Evolutionary conservation across 2,329 filamentous ascomycete genomes (phyloP), one percentile per base, ranked within the genome.

Genomic region (Amauroascus niger): DNA sequence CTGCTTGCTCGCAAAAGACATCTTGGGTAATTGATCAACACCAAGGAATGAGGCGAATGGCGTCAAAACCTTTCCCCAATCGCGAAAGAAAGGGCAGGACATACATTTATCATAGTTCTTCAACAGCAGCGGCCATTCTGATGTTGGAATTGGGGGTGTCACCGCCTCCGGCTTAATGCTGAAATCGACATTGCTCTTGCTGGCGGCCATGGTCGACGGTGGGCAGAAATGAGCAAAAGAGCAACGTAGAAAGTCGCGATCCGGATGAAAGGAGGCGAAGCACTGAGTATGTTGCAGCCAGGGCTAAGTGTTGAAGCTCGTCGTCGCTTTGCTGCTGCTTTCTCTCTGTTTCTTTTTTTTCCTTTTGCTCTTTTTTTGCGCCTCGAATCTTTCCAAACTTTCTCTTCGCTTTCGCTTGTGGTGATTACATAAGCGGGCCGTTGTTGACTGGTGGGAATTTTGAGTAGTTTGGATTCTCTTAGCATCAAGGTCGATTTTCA

Each of bases 51-150:
- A 39, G 8, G 9, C 16, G 9, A 7, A 18, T 3, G n/a, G 3
- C 35, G 6, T 6, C 4, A 39, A 16, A 14, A 39, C 2, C n/a
- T n/a, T 39, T 18, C n/a, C 6, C n/a, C 6, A 6, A 5, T 5
- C n/a, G 35, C 16, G 9, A 39, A 18, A 18, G 5, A 16, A 18
- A 39, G n/a, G 26, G 26, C 26, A 20, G 14, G 63, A 78, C 85
- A 69, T 80, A 93, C 88, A 78, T 69, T 90, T 87, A 73, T 89
- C 87, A 76, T 94, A 97, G 77, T 96, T 95, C 78, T 95, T 95
- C 67, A 97, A 80, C 65, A 97, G 79, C 66, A 97, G 78, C 65
- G 93, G 93, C 88, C 89, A 96, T 70, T 83, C 80, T 76, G 85
- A 90, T 63, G 88, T 94, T 74, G 94, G 84, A 65, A 94, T 78